Evolutionary conservation across 306 rosid species (phyloP), one percentile per base, ranked within the genome.

Genomic region (Glycine tomentella): DNA sequence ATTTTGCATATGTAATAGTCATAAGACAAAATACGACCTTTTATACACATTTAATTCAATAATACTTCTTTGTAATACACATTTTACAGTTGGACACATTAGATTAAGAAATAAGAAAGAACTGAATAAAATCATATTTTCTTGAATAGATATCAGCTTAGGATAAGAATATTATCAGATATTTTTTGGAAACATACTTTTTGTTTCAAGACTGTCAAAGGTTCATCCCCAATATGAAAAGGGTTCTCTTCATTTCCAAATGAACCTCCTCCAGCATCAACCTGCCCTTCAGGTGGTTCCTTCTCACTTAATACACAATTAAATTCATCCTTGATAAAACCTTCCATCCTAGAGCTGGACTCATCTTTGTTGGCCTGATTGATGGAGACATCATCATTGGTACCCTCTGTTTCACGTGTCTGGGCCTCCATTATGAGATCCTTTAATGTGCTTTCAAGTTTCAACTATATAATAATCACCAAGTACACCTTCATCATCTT

Each of bases 381-480:
- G 67, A 67, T 50, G 7, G 73, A 82, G 65, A 51, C 45, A 38
- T 68, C 78, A 55, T 33, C 79, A 42, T 69, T 48, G 14, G 85
- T n/a, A 62, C 76, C 72, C 40, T 68, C 71, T 7, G 14, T 63
- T 78, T 53, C 83, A 16, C 68, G 36, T 14, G 68, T 82, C 79
- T 84, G 87, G 16, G 65, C 53, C 49, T 74, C 88, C 82, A 90
- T 78, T 76, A 68, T 80, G 31, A 87, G 81, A 86, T 87, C 75
- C 33, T 82, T 53, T 70, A 85, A 84, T 46, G 81, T 76, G 55
- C 78, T 63, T 82, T 45, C 80, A 49, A 79, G 61, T 76, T 82
- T 45, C 80, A 50, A 79, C 62, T 76, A 49, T 52, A 77, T 62
- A 83, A 71, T 25, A 72, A 70, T 59, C 50, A 85, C 33, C 7